Base-by-base conservation (phyloP, 331 rosid species). In the Stylosanthes scabra region DNA sequence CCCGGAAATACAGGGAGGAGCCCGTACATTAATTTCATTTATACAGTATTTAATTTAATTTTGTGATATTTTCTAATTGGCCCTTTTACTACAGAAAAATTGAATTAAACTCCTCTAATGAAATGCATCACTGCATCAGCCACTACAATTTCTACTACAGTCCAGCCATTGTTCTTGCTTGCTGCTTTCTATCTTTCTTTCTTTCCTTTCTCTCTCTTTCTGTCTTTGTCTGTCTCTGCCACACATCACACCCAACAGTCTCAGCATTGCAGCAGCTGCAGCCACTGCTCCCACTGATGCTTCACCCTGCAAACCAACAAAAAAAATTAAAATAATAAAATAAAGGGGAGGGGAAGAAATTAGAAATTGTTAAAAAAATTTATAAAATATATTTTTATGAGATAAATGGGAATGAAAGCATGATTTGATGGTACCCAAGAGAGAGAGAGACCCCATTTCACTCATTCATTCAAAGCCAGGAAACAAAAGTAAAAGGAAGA, bases 221-320 rank as follows among this genome's bases (percentile, higher is more conserved):
- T 46, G 7, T 74, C 50, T 74, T 80, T 77, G 40, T 83, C 60
- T 71, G 47, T 66, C 78, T 83, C 88, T 91, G 97, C 86, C 96
- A 87, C 88, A 86, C 95, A 91, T 85, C 96, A 89, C 97, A 73
- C 92, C 84, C 86, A 82, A 88, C 91, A 78, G 86, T 81, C 85
- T 88, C 88, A 93, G 91, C 82, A 58, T 81, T 83, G 89, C 83
- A 74, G 92, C 67, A 66, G 89, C 79, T 82, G 96, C 94, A 89
- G 80, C 90, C 90, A 81, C 90, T 80, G 92, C 92, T 77, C 74
- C 68, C 2, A 50, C 64, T 77, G 78, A 63, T 3, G 62, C 64
- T 60, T 69, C 76, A 78, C 80, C 83, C 83, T 74, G 82, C 77
- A 67, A 81, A 75, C 55, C 12, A 58, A 58, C 70, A 66, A 66